Evolutionary conservation across 202 grass and related monocot genomes (phyloP).

Genomic region (Brachypodium distachyon): DNA sequence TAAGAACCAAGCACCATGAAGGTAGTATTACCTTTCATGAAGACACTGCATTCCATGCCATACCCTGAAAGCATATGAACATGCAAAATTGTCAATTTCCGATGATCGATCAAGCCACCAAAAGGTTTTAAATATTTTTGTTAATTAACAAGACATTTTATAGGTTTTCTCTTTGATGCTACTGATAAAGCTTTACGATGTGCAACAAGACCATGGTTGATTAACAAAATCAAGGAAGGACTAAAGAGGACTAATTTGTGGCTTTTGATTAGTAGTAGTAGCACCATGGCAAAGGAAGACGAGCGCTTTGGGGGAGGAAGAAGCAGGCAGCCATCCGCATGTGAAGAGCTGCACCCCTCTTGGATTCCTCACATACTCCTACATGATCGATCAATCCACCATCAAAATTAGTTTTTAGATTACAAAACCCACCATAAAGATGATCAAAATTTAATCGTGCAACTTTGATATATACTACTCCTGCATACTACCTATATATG

Average conservation of each 20-base stretch:
- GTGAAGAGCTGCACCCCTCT: slow-evolving; percentile 83
- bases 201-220: neutral
- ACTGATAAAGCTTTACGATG: neutral
- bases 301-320: slow-evolving; percentile 66
- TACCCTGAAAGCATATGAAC: slow-evolving; percentile 51
- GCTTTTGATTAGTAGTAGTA: neutral
- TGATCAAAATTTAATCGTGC: neutral
- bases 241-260: no score
- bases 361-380: slow-evolving; percentile 72
- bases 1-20: neutral
- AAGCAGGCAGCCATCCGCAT: slow-evolving; percentile 62
- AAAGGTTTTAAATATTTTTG: neutral
- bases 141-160: neutral
- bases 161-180: neutral
- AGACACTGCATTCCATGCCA: slow-evolving; percentile 88
- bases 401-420: neutral
- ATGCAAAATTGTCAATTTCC: neutral
- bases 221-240: neutral
- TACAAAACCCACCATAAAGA: neutral
- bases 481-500: no score
- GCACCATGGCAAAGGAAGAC: slow-evolving; percentile 94
- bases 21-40: slow-evolving; percentile 56
- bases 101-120: neutral
- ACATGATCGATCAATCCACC: neutral
- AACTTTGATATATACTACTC: neutral